Percentiles rank a stretch among this genome's conserved stretches.
Conservation (phyloP, 2,329 filamentous ascomycete genomes). For the Fusarium scirpi region DNA sequence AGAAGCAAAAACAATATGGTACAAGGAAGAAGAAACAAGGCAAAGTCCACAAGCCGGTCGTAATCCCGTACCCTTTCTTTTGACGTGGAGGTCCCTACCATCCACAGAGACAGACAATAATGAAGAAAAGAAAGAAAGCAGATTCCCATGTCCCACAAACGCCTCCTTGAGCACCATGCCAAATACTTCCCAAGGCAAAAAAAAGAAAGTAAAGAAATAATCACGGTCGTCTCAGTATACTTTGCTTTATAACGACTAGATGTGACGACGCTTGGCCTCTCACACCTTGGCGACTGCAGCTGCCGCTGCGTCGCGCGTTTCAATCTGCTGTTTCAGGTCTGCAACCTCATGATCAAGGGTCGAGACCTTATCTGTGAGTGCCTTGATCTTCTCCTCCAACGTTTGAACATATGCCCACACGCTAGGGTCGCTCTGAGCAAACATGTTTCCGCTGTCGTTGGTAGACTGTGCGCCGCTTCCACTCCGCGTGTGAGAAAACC, state of each 20-base stretch:
- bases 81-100: slow-evolving; percentile 48
- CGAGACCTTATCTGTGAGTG: slow-evolving; percentile 51
- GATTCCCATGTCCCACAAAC: slow-evolving; percentile 46
- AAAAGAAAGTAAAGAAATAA: slow-evolving; percentile 25
- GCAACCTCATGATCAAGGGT: slow-evolving; percentile 52
- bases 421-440: slow-evolving; percentile 70
- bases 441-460: slow-evolving; percentile 75
- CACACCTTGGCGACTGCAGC: slow-evolving; percentile 41
- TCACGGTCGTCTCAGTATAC: slow-evolving; percentile 45
- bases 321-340: slow-evolving; percentile 51
- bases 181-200: slow-evolving; percentile 36
- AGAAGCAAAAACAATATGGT: slow-evolving; percentile 45
- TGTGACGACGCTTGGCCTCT: slow-evolving; percentile 16
- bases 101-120: slow-evolving; percentile 42
- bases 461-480: slow-evolving; percentile 65
- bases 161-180: slow-evolving; percentile 49
- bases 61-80: slow-evolving; percentile 50
- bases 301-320: slow-evolving; percentile 47
- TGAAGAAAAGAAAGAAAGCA: slow-evolving; percentile 27
- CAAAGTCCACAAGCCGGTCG: slow-evolving; percentile 36
- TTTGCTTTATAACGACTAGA: slow-evolving; percentile 36
- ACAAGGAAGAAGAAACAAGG: slow-evolving; percentile 34
- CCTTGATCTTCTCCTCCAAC: slow-evolving; percentile 68
- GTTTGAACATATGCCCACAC: slow-evolving; percentile 79
- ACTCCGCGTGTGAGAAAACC: slow-evolving; percentile 51